Percentiles rank a stretch among this genome's conserved stretches.
Conservation (phyloP, 169 alveolate genomes). For the Plasmodium yoelii region DNA sequence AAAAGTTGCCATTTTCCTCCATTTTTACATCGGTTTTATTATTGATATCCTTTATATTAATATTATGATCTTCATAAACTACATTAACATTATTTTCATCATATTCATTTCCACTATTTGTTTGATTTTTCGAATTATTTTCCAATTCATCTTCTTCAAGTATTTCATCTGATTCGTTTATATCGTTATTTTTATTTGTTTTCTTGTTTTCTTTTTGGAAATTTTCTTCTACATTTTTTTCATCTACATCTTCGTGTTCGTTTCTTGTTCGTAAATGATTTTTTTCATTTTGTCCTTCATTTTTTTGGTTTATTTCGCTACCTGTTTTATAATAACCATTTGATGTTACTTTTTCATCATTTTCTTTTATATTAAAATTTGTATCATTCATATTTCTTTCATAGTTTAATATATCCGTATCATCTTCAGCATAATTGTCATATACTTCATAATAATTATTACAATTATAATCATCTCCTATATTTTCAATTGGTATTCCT, state of each 20-base stretch:
- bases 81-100: conserved; percentile 52
- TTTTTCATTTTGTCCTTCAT: not conserved
- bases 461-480: conserved; percentile 69
- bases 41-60: conserved; percentile 28
- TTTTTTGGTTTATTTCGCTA: not conserved
- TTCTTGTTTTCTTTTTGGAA: not conserved
- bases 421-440: conserved; percentile 72
- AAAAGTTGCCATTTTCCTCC: conserved; percentile 24
- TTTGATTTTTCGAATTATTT: conserved; percentile 9
- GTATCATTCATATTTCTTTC: conserved; percentile 36
- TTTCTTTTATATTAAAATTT: conserved; percentile 18
- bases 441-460: conserved; percentile 58
- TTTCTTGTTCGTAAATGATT: conserved; percentile 1
- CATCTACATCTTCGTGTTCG: conserved; percentile 1
- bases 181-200: conserved; percentile 4
- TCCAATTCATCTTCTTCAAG: conserved; percentile 10
- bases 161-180: conserved; percentile 23
- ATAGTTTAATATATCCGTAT: conserved; percentile 61
- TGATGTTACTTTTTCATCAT: not conserved
- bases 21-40: conserved; percentile 5
- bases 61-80: conserved; percentile 24
- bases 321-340: not conserved
- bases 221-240: not conserved
- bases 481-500: conserved; percentile 18
- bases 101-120: conserved; percentile 4